Evolutionary conservation across 2,329 filamentous ascomycete species (phyloP).

Genomic region (Delphinella strobiligena): DNA sequence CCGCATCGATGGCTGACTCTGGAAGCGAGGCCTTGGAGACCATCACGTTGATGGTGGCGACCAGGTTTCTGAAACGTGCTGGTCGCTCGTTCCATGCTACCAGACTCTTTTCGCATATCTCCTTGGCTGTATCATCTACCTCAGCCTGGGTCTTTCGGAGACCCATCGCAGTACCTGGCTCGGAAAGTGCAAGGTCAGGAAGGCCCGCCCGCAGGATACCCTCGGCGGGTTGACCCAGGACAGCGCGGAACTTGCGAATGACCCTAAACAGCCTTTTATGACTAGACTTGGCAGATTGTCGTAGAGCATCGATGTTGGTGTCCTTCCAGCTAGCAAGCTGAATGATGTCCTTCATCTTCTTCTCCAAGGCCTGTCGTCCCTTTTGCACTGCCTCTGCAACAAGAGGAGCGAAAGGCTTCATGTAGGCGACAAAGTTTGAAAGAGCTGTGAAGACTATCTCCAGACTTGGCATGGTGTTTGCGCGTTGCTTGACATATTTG

Average conservation of each 20-base stretch:
- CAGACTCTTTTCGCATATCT: slow-evolving; percentile 8
- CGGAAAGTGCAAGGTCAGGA: slow-evolving; percentile 3
- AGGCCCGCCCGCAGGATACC: slow-evolving; percentile 32
- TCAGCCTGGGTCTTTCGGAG: slow-evolving; percentile 3
- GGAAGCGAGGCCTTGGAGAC: slow-evolving; percentile 45
- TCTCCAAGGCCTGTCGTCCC: slow-evolving; percentile 68
- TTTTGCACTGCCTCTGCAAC: slow-evolving; percentile 53
- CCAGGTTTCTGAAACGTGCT: slow-evolving; percentile 58
- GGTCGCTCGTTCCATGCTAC: slow-evolving; percentile 32
- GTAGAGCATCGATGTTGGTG: slow-evolving; percentile 80
- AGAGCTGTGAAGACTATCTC: slow-evolving; percentile 51
- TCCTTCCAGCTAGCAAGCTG: slow-evolving; percentile 96
- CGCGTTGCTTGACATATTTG: slow-evolving; percentile 52
- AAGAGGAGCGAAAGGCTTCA: slow-evolving; percentile 54
- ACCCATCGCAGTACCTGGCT: slow-evolving; percentile 1
- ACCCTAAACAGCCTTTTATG: slow-evolving; percentile 87
- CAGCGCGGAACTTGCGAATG: slow-evolving; percentile 74
- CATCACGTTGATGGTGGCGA: slow-evolving; percentile 65
- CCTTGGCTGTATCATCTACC: neutral
- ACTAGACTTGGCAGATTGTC: slow-evolving; percentile 79
- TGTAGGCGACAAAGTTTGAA: slow-evolving; percentile 66
- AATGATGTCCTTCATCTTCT: slow-evolving; percentile 84
- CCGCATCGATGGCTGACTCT: slow-evolving; percentile 41
- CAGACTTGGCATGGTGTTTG: slow-evolving; percentile 37
- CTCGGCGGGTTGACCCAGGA: slow-evolving; percentile 67